Evolutionary conservation across 768 basidiomycete genomes (phyloP).

Genomic region (Pisolithus orientalis): DNA sequence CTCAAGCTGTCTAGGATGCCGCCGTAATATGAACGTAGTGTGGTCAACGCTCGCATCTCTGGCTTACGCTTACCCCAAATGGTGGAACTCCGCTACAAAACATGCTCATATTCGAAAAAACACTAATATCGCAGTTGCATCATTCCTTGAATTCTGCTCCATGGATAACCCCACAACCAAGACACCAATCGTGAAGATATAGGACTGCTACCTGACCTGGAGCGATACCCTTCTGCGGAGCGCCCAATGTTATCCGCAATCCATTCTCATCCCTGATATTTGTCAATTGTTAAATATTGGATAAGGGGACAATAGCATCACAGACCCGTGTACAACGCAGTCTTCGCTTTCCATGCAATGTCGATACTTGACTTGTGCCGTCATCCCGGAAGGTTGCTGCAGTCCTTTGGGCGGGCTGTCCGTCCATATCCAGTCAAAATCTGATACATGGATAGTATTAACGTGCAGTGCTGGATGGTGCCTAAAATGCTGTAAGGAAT

Average conservation of each 20-base stretch:
- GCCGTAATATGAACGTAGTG: background rate
- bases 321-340: conserved; percentile 49
- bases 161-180: conserved; percentile 74
- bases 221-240: conserved; percentile 61
- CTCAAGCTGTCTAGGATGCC: background rate
- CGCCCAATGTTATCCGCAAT: conserved; percentile 44
- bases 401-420: conserved; percentile 46
- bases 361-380: conserved; percentile 54
- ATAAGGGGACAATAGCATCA: background rate
- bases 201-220: conserved; percentile 77
- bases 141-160: conserved; percentile 6
- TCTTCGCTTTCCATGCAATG: conserved; percentile 55
- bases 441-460: conserved; percentile 30
- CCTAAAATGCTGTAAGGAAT: conserved; percentile 26
- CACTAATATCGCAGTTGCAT: too few relatives aligned
- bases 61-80: too few relatives aligned
- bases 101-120: too few relatives aligned
- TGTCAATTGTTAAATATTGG: conserved; percentile 3
- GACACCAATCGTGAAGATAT: conserved; percentile 70
- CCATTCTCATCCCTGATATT: conserved; percentile 16
- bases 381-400: conserved; percentile 37
- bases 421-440: conserved; percentile 78
- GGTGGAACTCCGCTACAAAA: too few relatives aligned
- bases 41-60: too few relatives aligned
- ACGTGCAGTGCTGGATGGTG: conserved; percentile 54